A percentile compares a stretch with the other conserved stretches of the same genome.
Evolutionary conservation across 148 eudicot genomes (phyloP).

Genomic region (Cornus suecica): DNA sequence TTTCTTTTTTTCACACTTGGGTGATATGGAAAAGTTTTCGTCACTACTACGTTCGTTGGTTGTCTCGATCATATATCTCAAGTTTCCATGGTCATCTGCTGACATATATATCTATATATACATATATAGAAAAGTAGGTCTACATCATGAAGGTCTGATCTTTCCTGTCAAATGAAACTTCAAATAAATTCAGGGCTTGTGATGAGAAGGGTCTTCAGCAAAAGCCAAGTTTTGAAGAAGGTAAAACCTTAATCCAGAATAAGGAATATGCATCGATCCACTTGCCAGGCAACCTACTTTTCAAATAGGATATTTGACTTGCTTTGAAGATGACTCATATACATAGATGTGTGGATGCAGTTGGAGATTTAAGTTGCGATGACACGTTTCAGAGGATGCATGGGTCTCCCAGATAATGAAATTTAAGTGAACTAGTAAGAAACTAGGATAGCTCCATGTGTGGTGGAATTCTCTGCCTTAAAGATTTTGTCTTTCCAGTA

Average conservation of each 20-base stretch:
- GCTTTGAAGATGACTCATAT: too few relatives aligned
- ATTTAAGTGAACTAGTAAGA: too few relatives aligned
- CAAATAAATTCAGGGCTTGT: not conserved
- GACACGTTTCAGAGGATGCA: not conserved
- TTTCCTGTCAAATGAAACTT: not conserved
- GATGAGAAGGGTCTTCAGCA: not conserved
- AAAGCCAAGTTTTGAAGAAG: not conserved
- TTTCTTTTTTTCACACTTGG: not conserved
- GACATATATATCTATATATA: too few relatives aligned
- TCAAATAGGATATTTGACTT: not conserved
- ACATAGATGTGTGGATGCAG: not conserved
- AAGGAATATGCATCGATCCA: not conserved
- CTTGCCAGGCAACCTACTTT: too few relatives aligned
- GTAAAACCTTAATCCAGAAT: not conserved
- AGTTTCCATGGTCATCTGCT: not conserved
- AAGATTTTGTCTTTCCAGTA: too few relatives aligned
- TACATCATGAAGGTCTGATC: too few relatives aligned
- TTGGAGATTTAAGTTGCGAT: not conserved
- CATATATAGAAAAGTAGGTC: too few relatives aligned
- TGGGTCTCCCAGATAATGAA: too few relatives aligned
- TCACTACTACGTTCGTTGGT: not conserved
- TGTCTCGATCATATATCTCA: not conserved
- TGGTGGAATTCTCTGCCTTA: too few relatives aligned
- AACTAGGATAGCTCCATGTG: too few relatives aligned
- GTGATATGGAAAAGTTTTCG: not conserved